Conservation (phyloP, 2,329 filamentous ascomycete species). For the Penicillium occitanis region DNA sequence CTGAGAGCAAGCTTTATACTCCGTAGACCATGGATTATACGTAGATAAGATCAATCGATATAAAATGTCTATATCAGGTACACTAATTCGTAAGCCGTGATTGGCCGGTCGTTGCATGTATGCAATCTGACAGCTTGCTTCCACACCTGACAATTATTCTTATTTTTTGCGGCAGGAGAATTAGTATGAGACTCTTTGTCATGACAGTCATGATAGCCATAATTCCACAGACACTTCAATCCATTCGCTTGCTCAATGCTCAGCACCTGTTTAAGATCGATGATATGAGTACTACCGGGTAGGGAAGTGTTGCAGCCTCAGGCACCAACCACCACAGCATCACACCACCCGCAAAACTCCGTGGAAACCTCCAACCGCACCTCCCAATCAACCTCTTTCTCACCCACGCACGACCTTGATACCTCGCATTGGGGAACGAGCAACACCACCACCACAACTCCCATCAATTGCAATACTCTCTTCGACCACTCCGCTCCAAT, state of each 20-base stretch:
- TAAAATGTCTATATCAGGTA: background rate
- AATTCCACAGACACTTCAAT: too few species aligned
- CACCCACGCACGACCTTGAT: slow-evolving; percentile 14
- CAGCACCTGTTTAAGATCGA: too few species aligned
- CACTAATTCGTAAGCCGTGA: background rate
- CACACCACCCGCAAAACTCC: slow-evolving; percentile 26
- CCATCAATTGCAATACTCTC: slow-evolving; percentile 9
- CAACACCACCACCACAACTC: slow-evolving; percentile 15
- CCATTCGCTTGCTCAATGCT: too few species aligned
- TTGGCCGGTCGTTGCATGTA: background rate
- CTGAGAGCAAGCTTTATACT: background rate
- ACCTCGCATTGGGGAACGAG: slow-evolving; percentile 21
- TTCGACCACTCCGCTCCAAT: slow-evolving; percentile 47
- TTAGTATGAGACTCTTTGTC: too few species aligned
- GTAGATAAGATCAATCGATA: background rate
- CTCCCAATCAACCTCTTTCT: slow-evolving; percentile 17
- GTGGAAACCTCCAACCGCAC: slow-evolving; percentile 18
- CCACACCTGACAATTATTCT: too few species aligned
- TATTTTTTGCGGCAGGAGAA: too few species aligned
- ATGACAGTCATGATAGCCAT: too few species aligned
- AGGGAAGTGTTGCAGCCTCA: slow-evolving; percentile 21
- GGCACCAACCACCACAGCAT: slow-evolving; percentile 14
- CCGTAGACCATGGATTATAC: background rate
- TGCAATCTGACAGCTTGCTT: background rate
- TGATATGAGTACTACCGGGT: background rate